Conservation (phyloP, 768 basidiomycete species). For the Auriculariales sp. region DNA sequence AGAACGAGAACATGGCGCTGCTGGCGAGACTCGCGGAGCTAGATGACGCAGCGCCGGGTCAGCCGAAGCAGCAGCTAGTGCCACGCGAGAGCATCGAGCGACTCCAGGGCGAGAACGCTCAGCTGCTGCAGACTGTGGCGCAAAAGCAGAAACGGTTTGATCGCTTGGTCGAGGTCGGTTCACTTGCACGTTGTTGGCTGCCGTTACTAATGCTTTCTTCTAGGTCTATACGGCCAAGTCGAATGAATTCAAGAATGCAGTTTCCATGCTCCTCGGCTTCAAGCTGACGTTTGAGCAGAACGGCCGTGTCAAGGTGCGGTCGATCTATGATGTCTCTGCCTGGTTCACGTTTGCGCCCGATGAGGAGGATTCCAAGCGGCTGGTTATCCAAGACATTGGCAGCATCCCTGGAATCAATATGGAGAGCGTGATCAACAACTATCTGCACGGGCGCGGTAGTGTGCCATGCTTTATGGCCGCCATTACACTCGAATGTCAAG, state of each 20-base stretch:
- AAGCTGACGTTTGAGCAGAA: slow-evolving; percentile 86
- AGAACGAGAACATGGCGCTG: slow-evolving; percentile 72
- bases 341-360: slow-evolving; percentile 74
- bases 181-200: slow-evolving; percentile 5
- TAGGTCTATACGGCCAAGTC: slow-evolving; percentile 77
- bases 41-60: slow-evolving; percentile 26
- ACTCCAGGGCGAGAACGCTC: slow-evolving; percentile 49
- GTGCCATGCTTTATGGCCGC: slow-evolving; percentile 23
- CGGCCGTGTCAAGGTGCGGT: slow-evolving; percentile 79
- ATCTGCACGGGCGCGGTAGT: slow-evolving; percentile 12
- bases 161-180: slow-evolving; percentile 63
- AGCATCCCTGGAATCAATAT: neutral
- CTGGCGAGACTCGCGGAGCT: slow-evolving; percentile 50
- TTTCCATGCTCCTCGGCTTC: slow-evolving; percentile 78
- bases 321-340: slow-evolving; percentile 76
- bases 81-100: slow-evolving; percentile 73
- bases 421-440: neutral
- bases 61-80: slow-evolving; percentile 29
- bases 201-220: neutral
- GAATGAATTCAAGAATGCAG: slow-evolving; percentile 82
- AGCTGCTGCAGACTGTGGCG: slow-evolving; percentile 45
- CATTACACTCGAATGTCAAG: slow-evolving; percentile 18
- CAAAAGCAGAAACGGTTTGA: slow-evolving; percentile 74
- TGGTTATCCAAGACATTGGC: neutral
- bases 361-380: neutral